A percentile compares a stretch with the other conserved stretches of the same genome.
These are phyloP conservation scores for Coniochaeta pulveracea DNA, from an alignment of 2,329 filamentous ascomycete species.

Conservation along the genomic window DNA sequence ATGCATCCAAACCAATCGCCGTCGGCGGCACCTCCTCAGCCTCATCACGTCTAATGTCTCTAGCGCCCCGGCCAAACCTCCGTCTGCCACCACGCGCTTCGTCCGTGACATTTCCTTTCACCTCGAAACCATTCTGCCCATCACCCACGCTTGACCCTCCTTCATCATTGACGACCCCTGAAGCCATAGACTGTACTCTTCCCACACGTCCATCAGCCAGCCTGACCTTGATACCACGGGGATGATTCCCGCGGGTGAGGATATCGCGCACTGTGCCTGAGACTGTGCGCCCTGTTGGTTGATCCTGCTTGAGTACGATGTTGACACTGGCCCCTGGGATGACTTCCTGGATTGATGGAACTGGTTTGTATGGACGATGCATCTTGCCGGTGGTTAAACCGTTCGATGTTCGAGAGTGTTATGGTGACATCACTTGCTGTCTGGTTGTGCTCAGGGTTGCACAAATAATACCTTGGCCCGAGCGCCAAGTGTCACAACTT, in stretches of 20 bases:
- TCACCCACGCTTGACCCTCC: background rate
- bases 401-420: too few relatives aligned
- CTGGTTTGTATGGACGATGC: slow-evolving; percentile 9
- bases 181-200: slow-evolving; percentile 54
- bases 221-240: slow-evolving; percentile 69
- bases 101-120: background rate
- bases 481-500: too few relatives aligned
- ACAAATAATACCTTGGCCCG: too few relatives aligned
- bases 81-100: slow-evolving; percentile 4
- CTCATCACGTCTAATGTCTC: slow-evolving; percentile 14
- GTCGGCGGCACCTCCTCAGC: slow-evolving; percentile 25
- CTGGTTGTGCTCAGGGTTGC: too few relatives aligned
- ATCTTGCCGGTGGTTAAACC: too few relatives aligned
- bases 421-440: too few relatives aligned
- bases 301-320: slow-evolving; percentile 66
- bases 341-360: slow-evolving; percentile 41
- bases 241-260: slow-evolving; percentile 63
- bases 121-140: background rate
- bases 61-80: slow-evolving; percentile 14
- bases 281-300: slow-evolving; percentile 62
- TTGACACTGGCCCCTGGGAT: slow-evolving; percentile 52
- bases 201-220: slow-evolving; percentile 61
- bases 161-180: slow-evolving; percentile 9
- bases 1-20: slow-evolving; percentile 38
- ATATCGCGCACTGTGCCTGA: slow-evolving; percentile 54